Evolutionary conservation across 1,284 basidiomycete genomes (phyloP).

Genomic region (Rhodotorula sp.): DNA sequence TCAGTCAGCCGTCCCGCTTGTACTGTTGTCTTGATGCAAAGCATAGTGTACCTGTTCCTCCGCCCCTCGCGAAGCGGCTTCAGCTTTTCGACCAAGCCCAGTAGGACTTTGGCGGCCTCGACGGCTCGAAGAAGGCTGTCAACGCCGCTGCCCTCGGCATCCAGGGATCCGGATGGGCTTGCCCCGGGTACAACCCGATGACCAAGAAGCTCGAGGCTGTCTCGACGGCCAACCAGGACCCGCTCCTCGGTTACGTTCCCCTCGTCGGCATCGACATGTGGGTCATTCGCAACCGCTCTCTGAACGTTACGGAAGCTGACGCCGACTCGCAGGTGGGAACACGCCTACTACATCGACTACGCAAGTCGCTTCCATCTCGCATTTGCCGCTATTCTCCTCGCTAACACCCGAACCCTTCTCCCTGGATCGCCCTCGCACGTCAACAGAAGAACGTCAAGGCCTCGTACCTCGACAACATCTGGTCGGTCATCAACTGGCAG

Average conservation of each 20-base stretch:
- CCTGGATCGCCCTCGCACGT: too few relatives aligned
- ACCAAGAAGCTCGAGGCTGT: constrained; percentile 57
- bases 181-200: constrained; percentile 74
- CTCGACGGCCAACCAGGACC: constrained; percentile 93
- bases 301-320: background rate
- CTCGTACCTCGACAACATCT: constrained; percentile 61
- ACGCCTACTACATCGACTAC: constrained; percentile 66
- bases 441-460: constrained; percentile 70
- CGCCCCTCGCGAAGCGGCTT: constrained; percentile 93
- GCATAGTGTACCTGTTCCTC: too few relatives aligned
- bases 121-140: constrained; percentile 70
- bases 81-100: constrained; percentile 72
- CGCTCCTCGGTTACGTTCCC: constrained; percentile 77
- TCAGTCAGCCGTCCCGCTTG: too few relatives aligned
- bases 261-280: constrained; percentile 94
- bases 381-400: background rate
- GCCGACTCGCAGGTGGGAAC: constrained; percentile 47
- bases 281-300: background rate
- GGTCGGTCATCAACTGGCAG: constrained; percentile 58
- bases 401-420: background rate
- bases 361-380: constrained; percentile 1
- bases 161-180: constrained; percentile 98
- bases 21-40: too few relatives aligned
- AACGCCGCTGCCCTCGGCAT: constrained; percentile 87
- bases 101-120: constrained; percentile 78